Percentiles rank a stretch among this genome's conserved stretches.
Evolutionary conservation across 2,329 filamentous ascomycete genomes (phyloP).

Genomic region (Tolypocladium guangdongense): DNA sequence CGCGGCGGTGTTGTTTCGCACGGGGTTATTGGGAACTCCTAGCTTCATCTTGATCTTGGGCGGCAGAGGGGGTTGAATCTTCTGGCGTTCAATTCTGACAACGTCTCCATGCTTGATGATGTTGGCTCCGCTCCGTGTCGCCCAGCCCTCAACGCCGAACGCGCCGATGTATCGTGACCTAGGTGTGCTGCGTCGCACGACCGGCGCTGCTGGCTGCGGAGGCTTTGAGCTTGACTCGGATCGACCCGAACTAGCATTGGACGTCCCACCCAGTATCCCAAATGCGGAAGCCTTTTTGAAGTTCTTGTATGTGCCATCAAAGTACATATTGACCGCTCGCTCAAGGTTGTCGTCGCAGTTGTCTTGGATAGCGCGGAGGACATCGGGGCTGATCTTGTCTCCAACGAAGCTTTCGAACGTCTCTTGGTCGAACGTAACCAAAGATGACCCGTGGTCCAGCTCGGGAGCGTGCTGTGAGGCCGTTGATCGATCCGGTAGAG

Average conservation of each 20-base stretch:
- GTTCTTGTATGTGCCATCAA: constrained; percentile 56
- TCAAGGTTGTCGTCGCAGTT: constrained; percentile 48
- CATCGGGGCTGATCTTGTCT: constrained; percentile 37
- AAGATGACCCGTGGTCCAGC: constrained; percentile 12
- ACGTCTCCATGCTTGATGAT: constrained; percentile 70
- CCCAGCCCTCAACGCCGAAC: constrained; percentile 87
- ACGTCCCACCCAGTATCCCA: not conserved
- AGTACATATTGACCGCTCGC: constrained; percentile 57
- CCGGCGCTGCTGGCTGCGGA: constrained; percentile 4
- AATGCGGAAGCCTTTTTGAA: constrained; percentile 18
- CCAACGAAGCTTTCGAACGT: constrained; percentile 51
- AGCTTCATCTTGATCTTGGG: constrained; percentile 33
- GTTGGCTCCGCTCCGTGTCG: constrained; percentile 68
- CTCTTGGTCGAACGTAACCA: constrained; percentile 40
- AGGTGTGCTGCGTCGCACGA: constrained; percentile 18
- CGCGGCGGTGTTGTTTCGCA: constrained; percentile 33
- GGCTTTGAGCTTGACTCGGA: constrained; percentile 2
- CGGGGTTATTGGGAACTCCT: constrained; percentile 20
- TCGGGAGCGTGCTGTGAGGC: constrained; percentile 4
- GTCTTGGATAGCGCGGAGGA: constrained; percentile 38
- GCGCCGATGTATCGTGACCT: constrained; percentile 69
- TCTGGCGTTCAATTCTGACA: constrained; percentile 81
- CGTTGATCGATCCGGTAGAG: constrained; percentile 3
- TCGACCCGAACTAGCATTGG: constrained; percentile 3
- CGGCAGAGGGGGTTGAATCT: constrained; percentile 49